phyloP scores from a whole-genome alignment of 352 stramenopile genomes.

The Phytophthora palmivora region DNA sequence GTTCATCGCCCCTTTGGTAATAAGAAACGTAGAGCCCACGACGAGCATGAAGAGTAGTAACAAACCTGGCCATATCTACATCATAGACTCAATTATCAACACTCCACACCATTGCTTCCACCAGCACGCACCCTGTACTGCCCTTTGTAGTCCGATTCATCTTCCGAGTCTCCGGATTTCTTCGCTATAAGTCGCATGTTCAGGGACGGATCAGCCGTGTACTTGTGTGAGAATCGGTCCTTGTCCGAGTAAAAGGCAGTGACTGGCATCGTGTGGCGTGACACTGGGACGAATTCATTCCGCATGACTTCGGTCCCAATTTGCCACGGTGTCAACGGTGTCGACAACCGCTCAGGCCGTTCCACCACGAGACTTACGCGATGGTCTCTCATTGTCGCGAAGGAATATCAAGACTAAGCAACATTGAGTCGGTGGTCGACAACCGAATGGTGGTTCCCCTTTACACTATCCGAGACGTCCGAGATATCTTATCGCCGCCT shows the following conservation, averaged over 20 bases:
- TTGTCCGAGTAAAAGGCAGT: conserved; percentile 44
- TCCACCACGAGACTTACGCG: conserved; percentile 30
- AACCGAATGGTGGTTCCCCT: not conserved
- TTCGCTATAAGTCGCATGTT: conserved; percentile 41
- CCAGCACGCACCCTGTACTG: conserved; percentile 44
- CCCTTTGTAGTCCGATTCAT: conserved; percentile 50
- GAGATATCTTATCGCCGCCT: conserved; percentile 35
- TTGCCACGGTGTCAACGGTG: conserved; percentile 30
- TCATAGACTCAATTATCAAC: conserved; percentile 17
- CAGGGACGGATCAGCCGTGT: conserved; percentile 21
- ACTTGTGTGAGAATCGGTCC: conserved; percentile 26
- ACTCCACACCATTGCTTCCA: not conserved
- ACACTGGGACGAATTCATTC: conserved; percentile 8
- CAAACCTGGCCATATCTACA: conserved; percentile 70
- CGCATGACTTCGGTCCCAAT: conserved; percentile 28
- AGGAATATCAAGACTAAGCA: conserved; percentile 3
- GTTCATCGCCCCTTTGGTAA: conserved; percentile 44
- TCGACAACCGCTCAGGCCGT: conserved; percentile 19
- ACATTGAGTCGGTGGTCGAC: not conserved
- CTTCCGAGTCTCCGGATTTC: conserved; percentile 34
- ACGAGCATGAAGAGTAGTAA: conserved; percentile 58
- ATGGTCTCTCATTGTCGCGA: conserved; percentile 23
- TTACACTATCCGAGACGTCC: conserved; percentile 29
- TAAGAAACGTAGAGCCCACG: conserved; percentile 32
- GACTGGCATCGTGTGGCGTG: conserved; percentile 13